These are phyloP conservation scores for Digitaria exilis DNA, from an alignment of 202 grass and related monocot genomes.

Conservation along the genomic window DNA sequence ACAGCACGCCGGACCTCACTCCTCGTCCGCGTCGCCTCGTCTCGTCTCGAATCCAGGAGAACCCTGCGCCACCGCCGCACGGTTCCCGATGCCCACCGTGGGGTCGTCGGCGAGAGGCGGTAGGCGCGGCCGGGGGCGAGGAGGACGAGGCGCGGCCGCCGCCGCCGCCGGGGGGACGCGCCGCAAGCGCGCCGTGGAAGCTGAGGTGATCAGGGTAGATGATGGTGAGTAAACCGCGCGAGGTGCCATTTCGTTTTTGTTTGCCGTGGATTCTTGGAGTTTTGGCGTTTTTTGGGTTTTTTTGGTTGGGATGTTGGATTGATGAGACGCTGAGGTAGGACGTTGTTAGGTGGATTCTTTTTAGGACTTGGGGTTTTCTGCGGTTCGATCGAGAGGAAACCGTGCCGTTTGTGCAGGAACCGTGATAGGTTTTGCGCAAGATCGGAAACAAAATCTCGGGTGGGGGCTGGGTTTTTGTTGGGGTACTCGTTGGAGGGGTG, in stretches of 20 bases:
- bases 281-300: neutral
- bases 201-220: neutral
- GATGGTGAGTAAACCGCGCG: conserved; percentile 13
- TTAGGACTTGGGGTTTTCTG: too few relatives aligned
- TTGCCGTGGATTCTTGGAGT: neutral
- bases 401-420: neutral
- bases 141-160: neutral
- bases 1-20: neutral
- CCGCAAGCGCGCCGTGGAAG: neutral
- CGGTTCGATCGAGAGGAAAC: neutral
- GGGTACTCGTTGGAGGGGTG: too few relatives aligned
- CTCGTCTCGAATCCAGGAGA: neutral
- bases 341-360: neutral
- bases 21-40: neutral
- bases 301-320: neutral
- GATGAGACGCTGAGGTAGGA: neutral
- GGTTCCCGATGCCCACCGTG: conserved; percentile 12
- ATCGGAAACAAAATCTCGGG: neutral
- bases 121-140: conserved; percentile 29
- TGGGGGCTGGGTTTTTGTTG: too few relatives aligned
- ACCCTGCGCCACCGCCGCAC: neutral
- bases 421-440: neutral
- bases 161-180: neutral
- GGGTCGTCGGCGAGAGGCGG: conserved; percentile 29
- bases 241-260: neutral